Percentiles rank a stretch among this genome's conserved stretches.
Conservation (phyloP, 208 protist species). For the Vickermania ingenoplastis region DNA sequence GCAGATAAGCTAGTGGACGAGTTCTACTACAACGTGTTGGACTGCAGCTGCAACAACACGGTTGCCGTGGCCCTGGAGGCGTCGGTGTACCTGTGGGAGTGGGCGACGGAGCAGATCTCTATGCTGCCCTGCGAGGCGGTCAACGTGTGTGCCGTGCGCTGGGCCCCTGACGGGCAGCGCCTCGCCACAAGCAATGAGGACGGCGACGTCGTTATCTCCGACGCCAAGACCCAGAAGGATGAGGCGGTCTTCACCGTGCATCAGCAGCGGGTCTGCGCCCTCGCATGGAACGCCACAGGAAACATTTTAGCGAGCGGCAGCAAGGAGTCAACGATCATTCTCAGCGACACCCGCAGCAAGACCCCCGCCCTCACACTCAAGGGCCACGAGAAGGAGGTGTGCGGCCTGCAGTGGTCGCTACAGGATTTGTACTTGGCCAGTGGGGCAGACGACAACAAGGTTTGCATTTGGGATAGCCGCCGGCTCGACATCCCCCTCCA, state of each 20-base stretch:
- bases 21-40: slow-evolving; percentile 99
- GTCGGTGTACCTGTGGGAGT: slow-evolving; percentile 98
- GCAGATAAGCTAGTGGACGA: slow-evolving; percentile 97
- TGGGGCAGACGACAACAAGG: slow-evolving; percentile 98
- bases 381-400: slow-evolving; percentile 94
- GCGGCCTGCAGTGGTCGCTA: slow-evolving; percentile 94
- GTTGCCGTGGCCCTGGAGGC: slow-evolving; percentile 95
- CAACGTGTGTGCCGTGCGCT: slow-evolving; percentile 88
- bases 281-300: slow-evolving; percentile 89
- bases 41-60: slow-evolving; percentile 90
- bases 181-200: slow-evolving; percentile 84
- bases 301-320: slow-evolving; percentile 88
- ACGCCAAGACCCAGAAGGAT: slow-evolving; percentile 66
- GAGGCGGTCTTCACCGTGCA: slow-evolving; percentile 88
- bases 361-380: slow-evolving; percentile 36
- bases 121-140: slow-evolving; percentile 65
- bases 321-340: slow-evolving; percentile 90
- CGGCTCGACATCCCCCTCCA: slow-evolving; percentile 49
- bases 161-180: slow-evolving; percentile 82
- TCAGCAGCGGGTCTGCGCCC: slow-evolving; percentile 72
- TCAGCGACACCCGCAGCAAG: slow-evolving; percentile 92
- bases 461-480: slow-evolving; percentile 93
- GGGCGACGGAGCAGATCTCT: slow-evolving; percentile 85
- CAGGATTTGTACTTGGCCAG: slow-evolving; percentile 91
- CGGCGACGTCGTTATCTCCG: slow-evolving; percentile 89